phyloP scores from a whole-genome alignment of 1,284 basidiomycete species.

The Puccinia horiana region DNA sequence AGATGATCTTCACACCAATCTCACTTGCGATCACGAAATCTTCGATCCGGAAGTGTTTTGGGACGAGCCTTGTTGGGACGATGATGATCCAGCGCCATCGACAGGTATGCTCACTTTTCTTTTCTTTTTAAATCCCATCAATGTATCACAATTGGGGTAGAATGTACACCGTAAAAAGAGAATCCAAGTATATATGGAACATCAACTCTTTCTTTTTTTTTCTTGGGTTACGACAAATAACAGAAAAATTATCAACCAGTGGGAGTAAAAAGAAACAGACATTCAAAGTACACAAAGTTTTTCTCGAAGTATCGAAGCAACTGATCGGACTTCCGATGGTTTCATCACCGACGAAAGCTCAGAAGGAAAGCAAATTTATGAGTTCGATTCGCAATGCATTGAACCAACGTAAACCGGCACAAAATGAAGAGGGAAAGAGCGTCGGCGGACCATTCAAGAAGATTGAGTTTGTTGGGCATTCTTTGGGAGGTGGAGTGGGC shows the following conservation, averaged over 20 bases:
- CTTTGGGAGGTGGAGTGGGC: conserved; percentile 81
- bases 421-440: background rate
- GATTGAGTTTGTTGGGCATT: conserved; percentile 68
- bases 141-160: too few relatives aligned
- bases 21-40: conserved; percentile 56
- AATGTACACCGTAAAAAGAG: background rate
- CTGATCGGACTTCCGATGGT: background rate
- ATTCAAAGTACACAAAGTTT: conserved; percentile 24
- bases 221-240: background rate
- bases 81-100: conserved; percentile 18
- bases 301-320: conserved; percentile 19
- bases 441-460: conserved; percentile 38
- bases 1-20: conserved; percentile 57
- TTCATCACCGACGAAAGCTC: background rate
- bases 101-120: background rate
- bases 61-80: conserved; percentile 21
- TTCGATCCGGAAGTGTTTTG: conserved; percentile 48
- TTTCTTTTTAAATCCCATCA: background rate
- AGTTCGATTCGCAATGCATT: background rate
- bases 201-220: conserved; percentile 1
- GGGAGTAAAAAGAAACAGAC: background rate
- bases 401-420: conserved; percentile 1
- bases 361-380: background rate
- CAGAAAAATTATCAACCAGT: background rate
- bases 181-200: background rate